Evolutionary conservation across 148 eudicot species (phyloP), one percentile per base, ranked within the genome.

Genomic region (Polygonum maritimum): DNA sequence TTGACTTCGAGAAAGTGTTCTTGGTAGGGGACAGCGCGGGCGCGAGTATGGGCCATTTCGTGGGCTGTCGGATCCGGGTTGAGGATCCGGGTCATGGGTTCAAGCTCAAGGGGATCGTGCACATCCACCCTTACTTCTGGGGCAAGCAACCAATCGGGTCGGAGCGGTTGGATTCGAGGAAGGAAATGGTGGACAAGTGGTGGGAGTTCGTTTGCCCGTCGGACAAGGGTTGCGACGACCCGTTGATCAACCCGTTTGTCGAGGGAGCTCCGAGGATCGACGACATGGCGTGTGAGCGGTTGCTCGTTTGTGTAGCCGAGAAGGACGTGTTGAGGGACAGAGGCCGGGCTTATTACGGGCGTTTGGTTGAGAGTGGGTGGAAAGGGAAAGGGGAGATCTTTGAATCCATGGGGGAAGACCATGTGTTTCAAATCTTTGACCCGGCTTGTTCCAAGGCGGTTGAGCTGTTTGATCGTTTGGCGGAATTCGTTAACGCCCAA

Each of bases 11-110:
- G 0, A 74, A 63, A 45, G 75, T 84, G 21, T 78, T 80, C 67
- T 22, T 86, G 47, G 80, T 81, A 14, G 88, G 89, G 41, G 86
- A 86, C 31, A 84, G 85, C 18, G 83, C 86, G 11, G 89, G 89
- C 3, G 86, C 86, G 7, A 86, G 80, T 36, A 39, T 83, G 15
- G 76, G 81, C 0, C 89, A 86, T 35, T 70, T 78, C 21, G 40
- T 74, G 13, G 77, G 83, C 38, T 77, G 82, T 60, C 62, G 48
- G 76, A 4, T 76, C 31, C 57, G 15, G 19, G 55, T 80, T 3
- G 74, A 71, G 1, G 38, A 40, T 75, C 22, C 45, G 31, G 76
- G 26, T 6, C 26, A n/a, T 1, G 79, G 48, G 13, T 21, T 81
- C 9, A 22, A 49, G 40, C 44, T 86, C 26, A 74, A 54, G 63